Evolutionary conservation across 2,329 filamentous ascomycete species (phyloP), one percentile per base, ranked within the genome.

Genomic region (Fusarium mexicanum): DNA sequence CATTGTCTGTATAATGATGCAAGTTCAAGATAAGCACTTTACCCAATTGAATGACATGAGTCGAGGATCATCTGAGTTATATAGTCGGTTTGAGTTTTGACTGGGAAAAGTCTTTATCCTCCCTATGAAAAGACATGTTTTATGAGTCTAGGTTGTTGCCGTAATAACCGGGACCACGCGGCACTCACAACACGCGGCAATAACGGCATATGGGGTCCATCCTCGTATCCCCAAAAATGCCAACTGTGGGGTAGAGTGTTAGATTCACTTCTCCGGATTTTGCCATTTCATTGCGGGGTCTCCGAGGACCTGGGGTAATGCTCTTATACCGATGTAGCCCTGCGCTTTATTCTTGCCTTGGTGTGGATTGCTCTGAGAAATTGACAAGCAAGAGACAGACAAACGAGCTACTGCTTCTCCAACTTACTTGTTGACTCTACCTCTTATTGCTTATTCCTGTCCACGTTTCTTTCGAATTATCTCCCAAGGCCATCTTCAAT

Each of bases 301-400:
- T 37, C n/a, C 13, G 10, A 6, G 33, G 33, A 37, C 17, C 33
- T 37, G 31, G n/a, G 50, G 31, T 26, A 26, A 11, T 26, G 8
- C 2, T 20, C n/a, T 26, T 37, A 37, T 20, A 22, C 13, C 13
- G 8, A 8, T 12, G 17, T 24, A 26, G 18, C 12, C 33, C 18
- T 37, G n/a, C 17, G 33, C 33, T 35, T 4, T 22, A 14, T 24
- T 26, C n/a, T 37, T 20, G 3, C 6, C 0, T 37, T 2, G 4
- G 9, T 26, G 13, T 1, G 16, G 7, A 18, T 6, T 16, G 33
- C 33, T n/a, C 48, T 2, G 1, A 51, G 22, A 33, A 8, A 7
- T 50, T n/a, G 13, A 50, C 6, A n/a, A n/a, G 6, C 3, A 31
- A 6, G 46, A 6, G 17, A 17, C 7, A 12, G 3, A 1, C 3